Evolutionary conservation across 2,329 filamentous ascomycete genomes (phyloP).

Genomic region (Monilinia aucupariae): DNA sequence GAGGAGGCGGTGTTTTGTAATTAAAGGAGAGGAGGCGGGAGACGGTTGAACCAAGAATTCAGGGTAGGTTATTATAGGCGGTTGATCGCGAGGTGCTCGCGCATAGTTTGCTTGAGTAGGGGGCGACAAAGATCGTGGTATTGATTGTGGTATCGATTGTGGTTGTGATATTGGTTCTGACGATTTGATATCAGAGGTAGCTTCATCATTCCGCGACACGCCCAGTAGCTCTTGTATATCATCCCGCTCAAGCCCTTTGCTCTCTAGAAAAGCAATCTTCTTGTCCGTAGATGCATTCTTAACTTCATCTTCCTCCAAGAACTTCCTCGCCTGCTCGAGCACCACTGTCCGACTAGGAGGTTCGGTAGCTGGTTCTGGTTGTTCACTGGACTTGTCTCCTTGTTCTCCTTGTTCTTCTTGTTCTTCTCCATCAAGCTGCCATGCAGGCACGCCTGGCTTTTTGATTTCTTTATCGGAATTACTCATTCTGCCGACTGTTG

Average conservation of each 20-base stretch:
- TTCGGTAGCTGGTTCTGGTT: constrained; percentile 12
- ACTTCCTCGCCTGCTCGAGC: constrained; percentile 65
- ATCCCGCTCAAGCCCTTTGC: constrained; percentile 63
- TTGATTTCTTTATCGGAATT: constrained; percentile 27
- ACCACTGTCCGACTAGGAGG: constrained; percentile 32
- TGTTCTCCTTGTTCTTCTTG: too few species aligned
- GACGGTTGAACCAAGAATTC: constrained; percentile 58
- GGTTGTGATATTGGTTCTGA: background rate
- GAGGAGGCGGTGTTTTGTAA: constrained; percentile 54
- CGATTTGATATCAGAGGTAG: constrained; percentile 10
- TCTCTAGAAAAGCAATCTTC: constrained; percentile 70
- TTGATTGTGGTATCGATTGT: background rate
- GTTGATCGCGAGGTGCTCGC: constrained; percentile 39
- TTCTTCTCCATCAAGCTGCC: constrained; percentile 24
- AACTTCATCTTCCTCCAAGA: constrained; percentile 70
- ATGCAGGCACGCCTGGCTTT: constrained; percentile 25
- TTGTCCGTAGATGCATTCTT: constrained; percentile 62
- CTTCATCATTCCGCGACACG: constrained; percentile 30
- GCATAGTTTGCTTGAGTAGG: constrained; percentile 36
- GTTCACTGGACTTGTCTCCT: background rate
- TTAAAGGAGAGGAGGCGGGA: constrained; percentile 50
- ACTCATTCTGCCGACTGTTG: constrained; percentile 25
- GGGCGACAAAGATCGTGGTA: background rate
- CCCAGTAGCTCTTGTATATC: constrained; percentile 65
- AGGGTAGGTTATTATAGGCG: constrained; percentile 63